These are phyloP conservation scores for Globisporangium solare DNA, from an alignment of 352 stramenopile genomes.

Conservation along the genomic window DNA sequence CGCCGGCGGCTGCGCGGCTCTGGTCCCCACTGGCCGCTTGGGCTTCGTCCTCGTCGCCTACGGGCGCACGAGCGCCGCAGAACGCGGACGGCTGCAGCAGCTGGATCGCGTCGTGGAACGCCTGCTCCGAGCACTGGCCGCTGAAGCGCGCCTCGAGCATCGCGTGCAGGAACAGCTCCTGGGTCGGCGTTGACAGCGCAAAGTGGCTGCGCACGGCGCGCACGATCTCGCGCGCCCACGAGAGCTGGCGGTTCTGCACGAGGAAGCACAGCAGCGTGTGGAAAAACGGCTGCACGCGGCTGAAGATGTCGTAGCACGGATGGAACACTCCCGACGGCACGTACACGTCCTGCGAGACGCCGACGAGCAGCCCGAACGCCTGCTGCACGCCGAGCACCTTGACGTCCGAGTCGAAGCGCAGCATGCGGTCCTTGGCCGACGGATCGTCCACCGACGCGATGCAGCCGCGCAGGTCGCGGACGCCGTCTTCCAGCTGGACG, in stretches of 20 bases:
- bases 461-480: conserved; percentile 44
- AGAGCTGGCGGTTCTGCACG: conserved; percentile 59
- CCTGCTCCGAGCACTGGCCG: conserved; percentile 33
- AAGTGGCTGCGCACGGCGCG: conserved; percentile 42
- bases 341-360: conserved; percentile 78
- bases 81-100: conserved; percentile 34
- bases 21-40: background rate
- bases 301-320: conserved; percentile 73
- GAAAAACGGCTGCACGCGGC: conserved; percentile 76
- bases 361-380: conserved; percentile 67
- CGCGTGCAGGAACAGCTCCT: conserved; percentile 77
- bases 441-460: conserved; percentile 57
- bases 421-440: conserved; percentile 53
- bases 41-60: background rate
- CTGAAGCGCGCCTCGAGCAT: conserved; percentile 71
- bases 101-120: conserved; percentile 40
- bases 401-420: conserved; percentile 76
- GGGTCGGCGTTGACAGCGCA: conserved; percentile 59
- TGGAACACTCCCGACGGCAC: conserved; percentile 51
- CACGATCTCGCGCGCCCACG: conserved; percentile 48
- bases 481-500: conserved; percentile 24
- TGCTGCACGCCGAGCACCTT: conserved; percentile 63
- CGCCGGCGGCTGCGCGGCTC: conserved; percentile 8
- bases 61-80: background rate
- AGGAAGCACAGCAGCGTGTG: conserved; percentile 67